Conservation (phyloP, 208 protist genomes). For the Crithidia acanthocephali region DNA sequence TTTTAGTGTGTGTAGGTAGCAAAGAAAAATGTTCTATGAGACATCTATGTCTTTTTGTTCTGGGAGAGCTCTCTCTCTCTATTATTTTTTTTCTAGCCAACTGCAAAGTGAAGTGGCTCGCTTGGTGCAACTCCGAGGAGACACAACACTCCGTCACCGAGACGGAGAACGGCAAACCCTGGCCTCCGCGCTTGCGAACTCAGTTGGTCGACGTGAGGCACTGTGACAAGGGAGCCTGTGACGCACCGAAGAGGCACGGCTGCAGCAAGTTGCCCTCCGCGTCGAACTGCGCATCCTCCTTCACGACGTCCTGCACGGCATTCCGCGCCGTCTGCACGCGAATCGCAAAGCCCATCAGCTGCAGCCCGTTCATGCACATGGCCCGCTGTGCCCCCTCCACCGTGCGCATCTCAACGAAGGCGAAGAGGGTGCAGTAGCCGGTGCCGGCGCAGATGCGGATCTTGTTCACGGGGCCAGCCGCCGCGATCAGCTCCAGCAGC, state of each 20-base stretch:
- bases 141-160: no score
- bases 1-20: no score
- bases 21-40: no score
- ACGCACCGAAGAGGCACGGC: slow-evolving; percentile 67
- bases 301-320: slow-evolving; percentile 74
- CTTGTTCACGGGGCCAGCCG: slow-evolving; percentile 73
- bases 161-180: no score
- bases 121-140: no score
- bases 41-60: no score
- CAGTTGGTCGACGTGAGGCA: slow-evolving; percentile 15
- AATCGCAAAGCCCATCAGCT: slow-evolving; percentile 61
- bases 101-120: no score
- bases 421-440: slow-evolving; percentile 74
- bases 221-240: slow-evolving; percentile 31
- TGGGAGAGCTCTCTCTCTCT: no score
- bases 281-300: slow-evolving; percentile 64
- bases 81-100: no score
- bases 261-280: slow-evolving; percentile 38
- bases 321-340: slow-evolving; percentile 80
- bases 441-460: slow-evolving; percentile 75
- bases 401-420: slow-evolving; percentile 87
- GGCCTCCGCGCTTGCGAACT: not conserved
- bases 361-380: slow-evolving; percentile 60
- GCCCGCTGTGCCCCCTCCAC: slow-evolving; percentile 49
- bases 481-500: slow-evolving; percentile 62